Evolutionary conservation across 2,329 filamentous ascomycete genomes (phyloP), one percentile per base, ranked within the genome.

Genomic region (Fusarium mexicanum): DNA sequence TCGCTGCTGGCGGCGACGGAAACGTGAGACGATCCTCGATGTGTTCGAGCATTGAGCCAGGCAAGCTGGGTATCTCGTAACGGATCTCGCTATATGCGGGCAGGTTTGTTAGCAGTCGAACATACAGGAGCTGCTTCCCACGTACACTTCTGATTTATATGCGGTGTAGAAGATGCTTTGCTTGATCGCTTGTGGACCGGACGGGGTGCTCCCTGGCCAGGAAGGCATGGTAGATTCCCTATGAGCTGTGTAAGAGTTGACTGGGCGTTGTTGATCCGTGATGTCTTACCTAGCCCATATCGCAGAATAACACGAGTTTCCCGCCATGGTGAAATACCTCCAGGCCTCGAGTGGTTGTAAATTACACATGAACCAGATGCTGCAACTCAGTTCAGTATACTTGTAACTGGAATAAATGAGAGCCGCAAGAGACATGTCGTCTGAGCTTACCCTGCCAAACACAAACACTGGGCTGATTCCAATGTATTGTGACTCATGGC

Each of bases 401-500:
- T 17, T 11, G 6, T 2, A 0, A 3, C 10, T 6, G 14, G 2
- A 35, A 35, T 0, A 35, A 16, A 35, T 16, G 3, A 17, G 10
- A 24, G 24, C 10, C 24, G 7, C 3, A 18, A 44, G 10, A 44
- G n/a, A 17, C 3, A 44, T 44, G 10, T 24, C 33, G 14, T 35
- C 14, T 8, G 14, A 8, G 16, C 43, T 13, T 24, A 44, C 43
- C 43, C 43, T 44, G 43, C 43, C n/a, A 44, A 8, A 13, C 43
- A 44, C n/a, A 44, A 18, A 24, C 43, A 44, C n/a, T 44, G 43
- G 16, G 43, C 43, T 8, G 43, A 44, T 12, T 44, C 43, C n/a
- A 44, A 44, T 10, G 43, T 44, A 12, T 44, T 44, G 6, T 44
- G 43, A 44, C 43, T 44, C 43, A 44, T 44, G 12, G 43, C 43